Base-by-base conservation (phyloP, 129 eudicot genomes). In the Dittrichia graveolens region DNA sequence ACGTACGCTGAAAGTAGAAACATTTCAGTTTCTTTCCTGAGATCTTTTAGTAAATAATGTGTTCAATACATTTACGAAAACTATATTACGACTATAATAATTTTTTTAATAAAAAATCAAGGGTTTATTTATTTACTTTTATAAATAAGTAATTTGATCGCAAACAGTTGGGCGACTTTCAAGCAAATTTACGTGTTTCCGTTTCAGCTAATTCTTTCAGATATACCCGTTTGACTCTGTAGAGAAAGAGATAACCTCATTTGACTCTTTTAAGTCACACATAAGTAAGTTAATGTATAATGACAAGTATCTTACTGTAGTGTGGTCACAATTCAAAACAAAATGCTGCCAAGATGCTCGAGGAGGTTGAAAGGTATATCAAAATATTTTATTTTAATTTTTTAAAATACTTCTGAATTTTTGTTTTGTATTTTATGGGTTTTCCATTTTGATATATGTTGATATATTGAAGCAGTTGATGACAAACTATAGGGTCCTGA, bases 401-500 rank as follows among this genome's bases (percentile, higher is more conserved):
- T 10, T 65, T 64, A 39, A 38, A 35, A 34, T 47, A 61, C 19
- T 77, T 24, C 31, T 77, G 65, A 12, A 45, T 31, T 54, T 39
- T 54, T 16, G 53, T 79, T 41, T 47, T 48, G 24, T n/a, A 58
- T 34, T 44, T 82, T 70, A 61, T 74, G 9, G 66, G 39, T 79
- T 81, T 82, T 77, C 80, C 74, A 47, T 80, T 75, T 86, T 83
- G 86, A 83, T 82, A 84, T 84, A 45, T 79, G 71, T 83, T 79
- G 77, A 82, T 74, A 75, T 83, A 83, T 86, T 91, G 89, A 92
- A 84, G 91, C 87, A 86, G 93, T 89, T 89, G 84, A 79, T 91
- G 86, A 81, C 86, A 85, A 83, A 88, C 89, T 87, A 82, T 87
- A 92, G 98, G 98, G 98, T 89, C 53, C 92, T 92, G 83, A 87